Evolutionary conservation across 2,329 filamentous ascomycete species (phyloP), one percentile per base, ranked within the genome.

Genomic region (Curvularia verruculosa): DNA sequence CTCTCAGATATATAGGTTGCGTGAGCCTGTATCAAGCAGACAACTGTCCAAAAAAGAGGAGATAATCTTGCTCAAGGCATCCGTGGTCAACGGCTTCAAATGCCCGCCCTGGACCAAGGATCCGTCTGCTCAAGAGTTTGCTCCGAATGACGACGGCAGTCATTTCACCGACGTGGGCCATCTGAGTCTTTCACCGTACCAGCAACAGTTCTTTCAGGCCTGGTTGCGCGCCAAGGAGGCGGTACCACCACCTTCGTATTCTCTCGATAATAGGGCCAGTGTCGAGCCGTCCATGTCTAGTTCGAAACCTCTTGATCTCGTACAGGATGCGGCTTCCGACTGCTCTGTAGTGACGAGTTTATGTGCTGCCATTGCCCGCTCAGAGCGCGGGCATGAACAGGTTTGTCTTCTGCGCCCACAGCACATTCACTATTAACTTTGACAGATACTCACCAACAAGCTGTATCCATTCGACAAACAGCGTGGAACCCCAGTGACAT

Each of bases 321-420:
- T 97, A 2, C 95, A 99, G 76, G 95, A 99, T 76, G 87, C 96
- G 57, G 93, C 94, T 5, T 96, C 94, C 0, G 95, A 99, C 75
- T 99, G 95, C 73, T 98, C 95, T 1, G 94, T 99, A 3, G 94
- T 99, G 26, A 95, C 95, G 15, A 97, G 95, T 73, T 83, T 99
- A 5, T 97, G 93, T 72, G 92, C 93, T 24, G 88, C 86, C 23
- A 87, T 89, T 58, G 87, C 88, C 39, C 84, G 91, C 61, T 83
- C 88, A 8, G 84, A 88, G 59, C 87, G 87, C 18, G 89, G 89
- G 1, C 84, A 89, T 74, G 82, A 84, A 36, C 87, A 88, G 74
- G 90, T 92, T 80, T 62, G 79, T 69, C 5, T 13, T 12, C 24
- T 26, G 4, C 23, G 13, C 26, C 28, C 2, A 26, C 2, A 3